phyloP scores from a whole-genome alignment of 805 yeast species.

The Tetrapisispora nanseiensis region DNA sequence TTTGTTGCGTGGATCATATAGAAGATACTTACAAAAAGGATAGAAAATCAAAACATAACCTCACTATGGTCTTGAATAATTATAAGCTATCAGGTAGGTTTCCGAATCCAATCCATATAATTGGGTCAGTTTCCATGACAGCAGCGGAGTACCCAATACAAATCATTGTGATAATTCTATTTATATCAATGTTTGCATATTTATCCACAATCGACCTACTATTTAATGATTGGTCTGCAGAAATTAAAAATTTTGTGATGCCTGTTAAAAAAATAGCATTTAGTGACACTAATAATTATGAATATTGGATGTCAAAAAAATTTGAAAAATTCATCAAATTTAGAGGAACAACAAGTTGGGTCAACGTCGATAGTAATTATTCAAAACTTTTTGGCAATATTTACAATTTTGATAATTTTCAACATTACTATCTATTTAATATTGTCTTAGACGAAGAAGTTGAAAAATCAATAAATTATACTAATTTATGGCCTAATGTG shows the following conservation, averaged over 20 bases:
- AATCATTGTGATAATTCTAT: slow-evolving; percentile 58
- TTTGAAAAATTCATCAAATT: slow-evolving; percentile 20
- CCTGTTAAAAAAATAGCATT: neutral
- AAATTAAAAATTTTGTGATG: slow-evolving; percentile 33
- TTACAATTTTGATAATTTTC: slow-evolving; percentile 6
- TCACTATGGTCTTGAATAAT: neutral
- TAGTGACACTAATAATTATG: neutral
- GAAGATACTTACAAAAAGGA: too few species aligned
- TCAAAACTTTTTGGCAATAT: slow-evolving; percentile 7
- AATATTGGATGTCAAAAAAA: slow-evolving; percentile 13
- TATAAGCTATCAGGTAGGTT: slow-evolving; percentile 14
- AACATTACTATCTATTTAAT: slow-evolving; percentile 24
- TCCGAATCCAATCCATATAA: neutral
- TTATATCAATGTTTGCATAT: slow-evolving; percentile 73
- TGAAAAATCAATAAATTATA: neutral
- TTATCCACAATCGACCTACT: slow-evolving; percentile 63
- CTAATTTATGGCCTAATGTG: slow-evolving; percentile 1
- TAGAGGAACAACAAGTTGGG: slow-evolving; percentile 15
- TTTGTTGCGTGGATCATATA: too few species aligned
- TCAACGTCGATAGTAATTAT: slow-evolving; percentile 13
- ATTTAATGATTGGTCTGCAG: slow-evolving; percentile 33
- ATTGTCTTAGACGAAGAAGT: slow-evolving; percentile 16
- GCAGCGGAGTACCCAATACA: slow-evolving; percentile 87
- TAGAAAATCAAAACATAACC: too few species aligned
- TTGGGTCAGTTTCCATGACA: slow-evolving; percentile 38